Base-by-base conservation (phyloP, 2,329 filamentous ascomycete species). In the Furcasterigmium furcatum region DNA sequence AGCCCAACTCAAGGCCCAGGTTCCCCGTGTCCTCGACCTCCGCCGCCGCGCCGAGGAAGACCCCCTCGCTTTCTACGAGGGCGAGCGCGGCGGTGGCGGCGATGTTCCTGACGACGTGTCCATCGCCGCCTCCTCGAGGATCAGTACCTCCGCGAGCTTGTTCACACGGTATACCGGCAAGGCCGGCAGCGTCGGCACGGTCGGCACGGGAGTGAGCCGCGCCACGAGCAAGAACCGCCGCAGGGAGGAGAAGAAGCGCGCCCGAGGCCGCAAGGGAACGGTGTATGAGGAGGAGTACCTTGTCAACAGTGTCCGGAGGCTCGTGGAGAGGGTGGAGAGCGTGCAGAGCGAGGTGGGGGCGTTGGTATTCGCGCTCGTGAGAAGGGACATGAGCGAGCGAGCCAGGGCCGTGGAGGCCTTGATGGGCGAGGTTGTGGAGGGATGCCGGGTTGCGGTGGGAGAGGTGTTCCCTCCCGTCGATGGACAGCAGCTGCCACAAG, bases 251-350 rank as follows among this genome's bases (percentile, higher is more conserved):
- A 84, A 95, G 64, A 99, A 99, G 77, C 83, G 92, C 14, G 94
- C 94, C 1, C 76, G 90, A 8, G 94, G 94, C 20, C 92, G 96
- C 64, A 97, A 97, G 73, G 94, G 94, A 10, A 96, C 89, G 14
- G 88, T 99, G 5, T 99, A 99, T 65, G 94, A 99, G 65, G 92
- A 97, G 61, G 94, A 97, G 66, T 99, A 99, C 64, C 79, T 99
- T 5, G 85, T 96, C 47, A 94, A 91, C 63, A 92, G 86, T 55
- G 84, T 97, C 29, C 80, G 85, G 12, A 77, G 94, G 20, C 75
- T 99, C 27, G 80, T 96, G 13, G 90, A 95, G 63, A 78, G 91
- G 29, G 82, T 96, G 19, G 90, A 91, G 63, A 74, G 74, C 19
- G 77, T 85, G 3, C 78, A 83, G 42, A 76, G 80, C 1, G 94